These are phyloP conservation scores for Tylopilus balloui DNA, from an alignment of 768 basidiomycete species.

Conservation along the genomic window DNA sequence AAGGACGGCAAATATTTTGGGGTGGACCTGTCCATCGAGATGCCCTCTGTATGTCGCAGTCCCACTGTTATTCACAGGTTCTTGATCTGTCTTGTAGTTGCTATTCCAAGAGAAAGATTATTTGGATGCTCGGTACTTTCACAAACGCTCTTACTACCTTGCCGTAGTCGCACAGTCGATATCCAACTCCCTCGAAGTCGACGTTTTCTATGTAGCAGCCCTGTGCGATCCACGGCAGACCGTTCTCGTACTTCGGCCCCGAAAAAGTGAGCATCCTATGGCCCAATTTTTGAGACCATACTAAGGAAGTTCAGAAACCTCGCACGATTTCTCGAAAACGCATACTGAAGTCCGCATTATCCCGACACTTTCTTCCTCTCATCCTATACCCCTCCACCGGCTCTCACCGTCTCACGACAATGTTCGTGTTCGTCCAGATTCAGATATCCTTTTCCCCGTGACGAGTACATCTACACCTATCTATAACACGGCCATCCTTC, in stretches of 20 bases:
- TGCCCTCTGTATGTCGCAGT: slow-evolving; percentile 64
- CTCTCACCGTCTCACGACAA: slow-evolving; percentile 77
- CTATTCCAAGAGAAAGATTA: slow-evolving; percentile 98
- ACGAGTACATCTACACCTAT: slow-evolving; percentile 56
- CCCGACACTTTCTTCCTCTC: slow-evolving; percentile 54
- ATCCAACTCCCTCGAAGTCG: slow-evolving; percentile 44
- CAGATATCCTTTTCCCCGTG: slow-evolving; percentile 4
- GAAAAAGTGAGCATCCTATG: slow-evolving; percentile 41
- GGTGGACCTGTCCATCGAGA: slow-evolving; percentile 80
- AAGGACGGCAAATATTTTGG: slow-evolving; percentile 61
- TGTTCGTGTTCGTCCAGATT: slow-evolving; percentile 39
- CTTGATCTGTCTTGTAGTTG: slow-evolving; percentile 33
- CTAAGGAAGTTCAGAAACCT: slow-evolving; percentile 38
- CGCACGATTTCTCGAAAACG: slow-evolving; percentile 61
- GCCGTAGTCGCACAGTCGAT: slow-evolving; percentile 69
- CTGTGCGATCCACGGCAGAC: slow-evolving; percentile 62
- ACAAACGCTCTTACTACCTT: slow-evolving; percentile 88
- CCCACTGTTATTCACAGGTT: neutral
- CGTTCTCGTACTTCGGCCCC: slow-evolving; percentile 56
- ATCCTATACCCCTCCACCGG: slow-evolving; percentile 61
- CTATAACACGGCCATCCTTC: slow-evolving; percentile 75
- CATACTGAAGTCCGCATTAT: slow-evolving; percentile 72
- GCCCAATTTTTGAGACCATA: slow-evolving; percentile 16
- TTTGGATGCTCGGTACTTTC: slow-evolving; percentile 82
- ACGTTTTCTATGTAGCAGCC: slow-evolving; percentile 56